Base-by-base conservation (phyloP, 139 green algal genomes). In the Monoraphidium neglectum region DNA sequence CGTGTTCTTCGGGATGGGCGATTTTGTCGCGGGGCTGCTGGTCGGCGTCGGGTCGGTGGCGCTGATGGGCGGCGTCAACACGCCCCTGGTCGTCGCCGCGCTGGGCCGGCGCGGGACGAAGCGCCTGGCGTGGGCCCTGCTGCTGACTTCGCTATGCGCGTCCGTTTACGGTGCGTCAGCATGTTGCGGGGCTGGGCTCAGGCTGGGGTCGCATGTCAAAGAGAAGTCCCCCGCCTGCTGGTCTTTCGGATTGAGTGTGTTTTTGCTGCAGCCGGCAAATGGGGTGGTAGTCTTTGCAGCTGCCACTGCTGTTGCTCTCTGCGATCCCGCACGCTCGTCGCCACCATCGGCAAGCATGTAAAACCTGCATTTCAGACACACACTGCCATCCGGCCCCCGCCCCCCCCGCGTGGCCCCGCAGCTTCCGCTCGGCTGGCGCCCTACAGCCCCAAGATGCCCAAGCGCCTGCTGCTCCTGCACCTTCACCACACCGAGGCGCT, bases 381-480 rank as follows among this genome's bases (percentile, higher is more conserved):
- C n/a, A n/a, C n/a, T 51, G 8, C 43, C 43, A 8, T 12, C 43
- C 8, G 12, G 12, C 43, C 12, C 43, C 8, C 43, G 8, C 43
- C 43, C 8, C 8, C 43, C 12, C 43, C 43, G 43, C 8, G 8
- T 51, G 8, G 8, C 8, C 18, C 18, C 35, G 62, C 59, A 77
- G 71, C 16, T 12, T 68, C 30, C 33, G 43, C 23, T 49, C 33
- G 56, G n/a, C n/a, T 68, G 26, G 49, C 35, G 15, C 74, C 74
- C 5, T 80, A 80, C 38, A 61, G 33, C 21, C 4, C 24, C 23
- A 51, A 68, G 2, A 75, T 80, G 74, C 74, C 74, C 21, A 80
- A 80, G 53, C 51, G 74, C 16, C 49, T 80, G 53, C 62, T 80
- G 74, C 65, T 80, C 51, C 24, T 21, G 15, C 74, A 69, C 38